Evolutionary conservation across 352 stramenopile genomes (phyloP), one percentile per base, ranked within the genome.

Genomic region (Phytophthora syringae): DNA sequence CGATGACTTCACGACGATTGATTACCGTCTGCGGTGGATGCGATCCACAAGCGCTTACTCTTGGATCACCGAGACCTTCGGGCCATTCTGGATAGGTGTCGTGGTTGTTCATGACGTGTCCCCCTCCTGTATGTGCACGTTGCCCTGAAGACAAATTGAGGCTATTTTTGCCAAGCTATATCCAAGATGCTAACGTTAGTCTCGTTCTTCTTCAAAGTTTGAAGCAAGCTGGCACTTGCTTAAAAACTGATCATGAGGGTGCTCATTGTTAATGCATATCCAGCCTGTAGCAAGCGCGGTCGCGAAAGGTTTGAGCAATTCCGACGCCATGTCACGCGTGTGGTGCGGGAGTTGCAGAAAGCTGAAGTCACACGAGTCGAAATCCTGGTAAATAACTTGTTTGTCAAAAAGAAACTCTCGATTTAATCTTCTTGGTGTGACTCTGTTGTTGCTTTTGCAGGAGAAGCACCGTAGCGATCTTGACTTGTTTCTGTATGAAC

Each of bases 401-500:
- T 43, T 43, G 3, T 43, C 18, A 43, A 43, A 43, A 39, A 43
- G 44, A 18, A 52, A 63, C 15, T 24, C 44, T 49, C 40, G 15
- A 28, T 12, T 32, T 48, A 57, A 51, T 40, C 12, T 32, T 28
- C 7, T 37, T 13, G 13, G n/a, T 24, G 11, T 13, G 4, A 45
- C 18, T 12, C 6, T 21, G 18, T 42, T 22, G 11, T 24, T 45
- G 39, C 25, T 24, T 25, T 25, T 44, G 44, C 45, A 92, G 86
- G 86, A 95, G 60, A 81, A 72, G 27, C 59, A 78, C 1, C 80
- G 82, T 16, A 80, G 77, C 24, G 74, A 84, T 22, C 74, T 95
- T n/a, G 80, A 88, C 55, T 79, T 84, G 15, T 93, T 86, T 49
- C 57, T 95, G 34, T 95, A 86, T 53, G 84, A 95, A 42, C 70